Base-by-base conservation (phyloP, 495 filamentous ascomycete species). In the Haplographium delicatum region DNA sequence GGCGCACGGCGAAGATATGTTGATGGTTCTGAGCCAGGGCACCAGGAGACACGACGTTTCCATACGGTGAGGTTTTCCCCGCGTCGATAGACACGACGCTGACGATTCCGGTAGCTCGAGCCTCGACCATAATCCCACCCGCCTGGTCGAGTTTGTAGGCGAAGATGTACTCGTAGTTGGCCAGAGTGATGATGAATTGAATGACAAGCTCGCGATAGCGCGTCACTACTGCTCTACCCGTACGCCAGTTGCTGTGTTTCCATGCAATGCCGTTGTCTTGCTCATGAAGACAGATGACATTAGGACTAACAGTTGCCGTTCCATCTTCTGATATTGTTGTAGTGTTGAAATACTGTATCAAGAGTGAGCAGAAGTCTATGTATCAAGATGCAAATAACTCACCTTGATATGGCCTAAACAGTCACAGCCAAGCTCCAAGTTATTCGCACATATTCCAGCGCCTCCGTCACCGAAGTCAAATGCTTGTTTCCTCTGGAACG, bases 221-320 rank as follows among this genome's bases (percentile, higher is more conserved):
- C 2, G 77, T 81, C 2, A 88, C 78, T 22, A 83, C 79, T 1
- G 79, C 81, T 0, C 82, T 76, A 34, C 73, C 72, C 11, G 86
- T 88, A 2, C 86, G 79, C 71, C 82, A 88, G 63, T 91, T 89
- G 20, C 83, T 89, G 66, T 91, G 87, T 58, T 91, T 91, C 78
- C 83, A 90, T 3, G 79, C 77, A 31, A 91, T 85, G 19, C 86
- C 86, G 38, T 72, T 73, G 55, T 86, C 83, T 53, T 86, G 82
- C 56, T 88, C 84, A 59, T 91, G 87, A 24, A 90, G 74, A 65
- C 87, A 91, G 19, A 91, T 74, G 8, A 86, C 85, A 53, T 91
- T 91, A 26, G 80, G 78, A 68, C 82, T 78, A 3, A 74, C 57
- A 0, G 77, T 66, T 0, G 82, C 74, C 22, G 78, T 72, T 16